phyloP scores from a whole-genome alignment of 2,329 filamentous ascomycete genomes.

The Penicillium janthinellum region DNA sequence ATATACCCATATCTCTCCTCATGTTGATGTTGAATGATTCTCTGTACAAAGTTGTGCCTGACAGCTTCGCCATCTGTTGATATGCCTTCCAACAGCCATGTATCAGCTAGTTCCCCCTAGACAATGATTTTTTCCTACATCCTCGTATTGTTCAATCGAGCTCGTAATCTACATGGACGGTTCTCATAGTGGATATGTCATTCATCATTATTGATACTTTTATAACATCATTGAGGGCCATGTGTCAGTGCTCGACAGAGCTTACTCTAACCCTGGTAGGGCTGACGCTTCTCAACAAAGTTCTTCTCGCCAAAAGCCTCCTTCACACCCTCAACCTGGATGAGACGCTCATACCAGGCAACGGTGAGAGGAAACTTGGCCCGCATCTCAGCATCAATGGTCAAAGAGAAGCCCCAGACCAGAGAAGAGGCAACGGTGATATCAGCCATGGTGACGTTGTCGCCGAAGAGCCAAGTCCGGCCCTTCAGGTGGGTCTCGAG shows the following conservation, averaged over 20 bases:
- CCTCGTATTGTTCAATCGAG: background rate
- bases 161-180: background rate
- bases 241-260: background rate
- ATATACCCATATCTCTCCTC: background rate
- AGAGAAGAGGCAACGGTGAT: constrained; percentile 29
- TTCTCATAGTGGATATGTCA: background rate
- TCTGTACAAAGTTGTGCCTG: background rate
- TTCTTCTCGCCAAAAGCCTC: constrained; percentile 32
- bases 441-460: constrained; percentile 32
- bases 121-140: background rate
- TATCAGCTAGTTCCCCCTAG: too few relatives aligned
- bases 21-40: background rate
- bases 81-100: background rate
- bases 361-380: constrained; percentile 26
- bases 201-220: background rate
- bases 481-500: constrained; percentile 27
- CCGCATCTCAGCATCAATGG: constrained; percentile 32
- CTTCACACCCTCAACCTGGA: constrained; percentile 29
- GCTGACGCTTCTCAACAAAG: constrained; percentile 29
- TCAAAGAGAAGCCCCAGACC: constrained; percentile 29
- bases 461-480: constrained; percentile 26
- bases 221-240: too few relatives aligned
- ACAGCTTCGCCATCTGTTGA: background rate
- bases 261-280: constrained; percentile 1
- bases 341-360: constrained; percentile 29